A percentile compares a stretch with the other conserved stretches of the same genome.
These are phyloP conservation scores for Mucor circinelloides DNA, from an alignment of 371 early-diverging fungal species.

Conservation along the genomic window DNA sequence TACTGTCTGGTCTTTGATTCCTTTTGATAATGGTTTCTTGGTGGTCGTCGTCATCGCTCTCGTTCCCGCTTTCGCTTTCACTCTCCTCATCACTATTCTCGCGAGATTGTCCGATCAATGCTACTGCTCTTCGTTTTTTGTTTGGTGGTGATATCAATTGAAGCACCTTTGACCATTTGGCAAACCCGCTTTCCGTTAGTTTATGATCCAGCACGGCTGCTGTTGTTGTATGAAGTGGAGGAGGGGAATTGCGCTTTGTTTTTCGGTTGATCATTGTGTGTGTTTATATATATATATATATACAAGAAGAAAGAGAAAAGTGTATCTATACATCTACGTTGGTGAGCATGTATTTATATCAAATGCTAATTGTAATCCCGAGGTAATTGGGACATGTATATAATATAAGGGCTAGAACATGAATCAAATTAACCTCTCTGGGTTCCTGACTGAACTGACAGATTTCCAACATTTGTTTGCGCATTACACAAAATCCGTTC, in stretches of 20 bases:
- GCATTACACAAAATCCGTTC: conserved; percentile 1
- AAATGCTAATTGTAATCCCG: conserved; percentile 4
- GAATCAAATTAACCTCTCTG: neutral
- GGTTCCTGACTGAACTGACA: conserved; percentile 5
- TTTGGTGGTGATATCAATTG: conserved; percentile 12
- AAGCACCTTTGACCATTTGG: conserved; percentile 18
- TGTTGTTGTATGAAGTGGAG: neutral
- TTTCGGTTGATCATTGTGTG: conserved; percentile 1
- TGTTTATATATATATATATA: neutral
- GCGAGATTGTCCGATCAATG: neutral
- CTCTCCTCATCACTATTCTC: neutral
- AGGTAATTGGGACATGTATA: neutral
- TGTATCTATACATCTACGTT: neutral
- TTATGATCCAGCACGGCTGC: neutral
- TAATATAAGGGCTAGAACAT: conserved; percentile 7
- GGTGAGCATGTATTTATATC: neutral
- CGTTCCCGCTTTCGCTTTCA: neutral
- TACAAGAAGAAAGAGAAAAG: neutral
- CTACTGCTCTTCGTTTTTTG: conserved; percentile 13
- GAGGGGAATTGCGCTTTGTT: conserved; percentile 8
- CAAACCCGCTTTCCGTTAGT: neutral
- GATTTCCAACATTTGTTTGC: neutral
- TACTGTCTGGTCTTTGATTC: neutral
- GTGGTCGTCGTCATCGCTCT: neutral
- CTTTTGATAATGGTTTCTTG: neutral